Evolutionary conservation across 345 rosid genomes (phyloP), one percentile per base, ranked within the genome.

Genomic region (Heritiera fomes): DNA sequence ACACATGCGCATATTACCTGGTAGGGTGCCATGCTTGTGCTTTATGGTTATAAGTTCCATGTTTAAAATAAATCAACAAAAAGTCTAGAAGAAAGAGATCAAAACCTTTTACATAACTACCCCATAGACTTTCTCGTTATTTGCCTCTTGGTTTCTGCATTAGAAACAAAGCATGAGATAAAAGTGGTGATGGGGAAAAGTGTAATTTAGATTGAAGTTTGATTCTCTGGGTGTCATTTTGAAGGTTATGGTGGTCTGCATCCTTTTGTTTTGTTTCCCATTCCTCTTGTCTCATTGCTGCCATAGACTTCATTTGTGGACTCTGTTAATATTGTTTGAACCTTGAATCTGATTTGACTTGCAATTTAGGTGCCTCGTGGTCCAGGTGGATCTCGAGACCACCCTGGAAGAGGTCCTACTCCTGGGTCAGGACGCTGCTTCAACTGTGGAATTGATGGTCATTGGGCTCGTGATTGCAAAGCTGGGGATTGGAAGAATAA

Each of bases 401-500:
- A 76, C 64, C 79, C 84, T 82, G 97, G 94, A 23, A 87, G 89
- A 77, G 97, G 97, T 67, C 97, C 97, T 80, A 88, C 97, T 80
- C 97, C 97, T 61, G 97, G 97, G 38, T 87, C 93, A 20, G 97
- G 97, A 4, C 93, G 97, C 41, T 92, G 97, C 71, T 92, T 92
- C 75, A 92, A 92, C 40, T 92, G 94, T 78, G 97, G 97, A 59
- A 85, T 90, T 75, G 97, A 92, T 88, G 97, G 97, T 17, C 97
- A 92, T 41, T 92, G 97, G 97, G 97, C 97, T 66, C 86, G 97
- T 43, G 97, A 92, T 85, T 90, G 97, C 88, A 92, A 92, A 83
- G 97, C 94, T 77, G 97, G 97, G 61, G 97, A 92, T 84, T 90
- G 97, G 97, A 92, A 92, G 85, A 92, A 92, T 46, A 90, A 89